Percentiles rank a stretch among this genome's conserved stretches.
These are phyloP conservation scores for Rossbeevera mucosa DNA, from an alignment of 768 basidiomycete genomes.

Conservation along the genomic window DNA sequence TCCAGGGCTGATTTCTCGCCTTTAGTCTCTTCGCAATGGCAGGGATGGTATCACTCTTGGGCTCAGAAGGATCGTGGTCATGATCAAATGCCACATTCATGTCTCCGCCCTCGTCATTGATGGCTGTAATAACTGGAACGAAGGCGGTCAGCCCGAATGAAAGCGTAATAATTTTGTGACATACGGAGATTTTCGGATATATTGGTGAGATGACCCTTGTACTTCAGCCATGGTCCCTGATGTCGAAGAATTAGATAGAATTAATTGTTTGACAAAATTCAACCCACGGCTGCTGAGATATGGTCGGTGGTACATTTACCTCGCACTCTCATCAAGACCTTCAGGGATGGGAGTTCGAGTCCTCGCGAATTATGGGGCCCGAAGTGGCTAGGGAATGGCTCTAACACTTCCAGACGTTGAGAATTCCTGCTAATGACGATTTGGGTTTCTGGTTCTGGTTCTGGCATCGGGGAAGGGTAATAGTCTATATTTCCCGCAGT, in stretches of 20 bases:
- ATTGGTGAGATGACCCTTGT: conserved; percentile 94
- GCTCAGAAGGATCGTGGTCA: conserved; percentile 42
- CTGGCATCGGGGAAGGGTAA: conserved; percentile 71
- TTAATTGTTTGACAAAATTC: background rate
- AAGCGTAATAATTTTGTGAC: conserved; percentile 27
- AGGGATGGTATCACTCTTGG: conserved; percentile 77
- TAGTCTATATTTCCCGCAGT: conserved; percentile 66
- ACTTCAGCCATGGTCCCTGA: conserved; percentile 97
- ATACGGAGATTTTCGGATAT: conserved; percentile 92
- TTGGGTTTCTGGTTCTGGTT: conserved; percentile 69
- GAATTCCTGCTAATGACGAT: conserved; percentile 76
- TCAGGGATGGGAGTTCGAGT: conserved; percentile 76
- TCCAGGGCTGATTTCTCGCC: conserved; percentile 81
- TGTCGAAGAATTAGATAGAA: conserved; percentile 1
- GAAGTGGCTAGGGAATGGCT: conserved; percentile 83
- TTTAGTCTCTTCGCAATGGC: conserved; percentile 87
- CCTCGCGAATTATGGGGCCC: conserved; percentile 42
- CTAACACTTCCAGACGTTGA: conserved; percentile 79
- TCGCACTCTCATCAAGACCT: conserved; percentile 82
- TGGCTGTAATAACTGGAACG: conserved; percentile 79
- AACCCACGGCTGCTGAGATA: conserved; percentile 86
- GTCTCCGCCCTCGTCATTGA: conserved; percentile 92
- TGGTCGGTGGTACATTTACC: conserved; percentile 99
- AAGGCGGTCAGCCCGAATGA: conserved; percentile 2
- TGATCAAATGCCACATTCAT: conserved; percentile 89